Percentiles rank a stretch among this genome's conserved stretches.
Evolutionary conservation across 768 basidiomycete species (phyloP).

Genomic region (Boletellus emodensis): DNA sequence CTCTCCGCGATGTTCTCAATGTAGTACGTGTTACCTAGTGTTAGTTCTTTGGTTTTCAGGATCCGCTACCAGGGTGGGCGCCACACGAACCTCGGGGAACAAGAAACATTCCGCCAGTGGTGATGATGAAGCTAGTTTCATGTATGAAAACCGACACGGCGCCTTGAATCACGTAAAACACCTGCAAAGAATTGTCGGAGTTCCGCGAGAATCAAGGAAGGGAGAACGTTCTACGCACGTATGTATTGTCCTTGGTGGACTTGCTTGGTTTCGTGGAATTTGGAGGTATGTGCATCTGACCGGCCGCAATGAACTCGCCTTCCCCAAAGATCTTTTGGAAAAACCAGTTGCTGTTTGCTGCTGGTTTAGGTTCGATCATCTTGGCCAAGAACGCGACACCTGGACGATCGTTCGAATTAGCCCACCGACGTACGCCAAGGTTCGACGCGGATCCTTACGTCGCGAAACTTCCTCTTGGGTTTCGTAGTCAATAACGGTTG

Average conservation of each 20-base stretch:
- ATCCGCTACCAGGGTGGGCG: background rate
- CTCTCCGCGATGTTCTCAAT: conserved; percentile 84
- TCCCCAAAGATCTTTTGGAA: conserved; percentile 94
- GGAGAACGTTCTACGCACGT: conserved; percentile 48
- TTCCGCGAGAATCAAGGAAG: background rate
- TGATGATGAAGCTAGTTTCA: conserved; percentile 70
- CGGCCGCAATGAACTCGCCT: conserved; percentile 86
- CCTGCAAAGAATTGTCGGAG: conserved; percentile 33
- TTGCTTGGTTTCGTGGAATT: conserved; percentile 82
- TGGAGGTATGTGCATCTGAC: conserved; percentile 79
- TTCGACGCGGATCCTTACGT: conserved; percentile 50
- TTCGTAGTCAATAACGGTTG: conserved; percentile 65
- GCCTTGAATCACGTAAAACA: conserved; percentile 82
- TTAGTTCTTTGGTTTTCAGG: background rate
- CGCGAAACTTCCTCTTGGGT: conserved; percentile 58
- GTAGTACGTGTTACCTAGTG: conserved; percentile 80
- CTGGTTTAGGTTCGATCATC: conserved; percentile 58
- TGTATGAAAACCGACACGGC: conserved; percentile 85
- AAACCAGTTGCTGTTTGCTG: conserved; percentile 65
- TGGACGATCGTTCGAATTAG: conserved; percentile 28
- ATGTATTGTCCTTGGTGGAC: conserved; percentile 89
- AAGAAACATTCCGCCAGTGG: conserved; percentile 82
- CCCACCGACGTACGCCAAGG: background rate
- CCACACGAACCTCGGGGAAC: conserved; percentile 76
- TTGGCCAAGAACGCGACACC: conserved; percentile 76